Conservation (phyloP, 139 green algal species). For the Tetradesmus obliquus region DNA sequence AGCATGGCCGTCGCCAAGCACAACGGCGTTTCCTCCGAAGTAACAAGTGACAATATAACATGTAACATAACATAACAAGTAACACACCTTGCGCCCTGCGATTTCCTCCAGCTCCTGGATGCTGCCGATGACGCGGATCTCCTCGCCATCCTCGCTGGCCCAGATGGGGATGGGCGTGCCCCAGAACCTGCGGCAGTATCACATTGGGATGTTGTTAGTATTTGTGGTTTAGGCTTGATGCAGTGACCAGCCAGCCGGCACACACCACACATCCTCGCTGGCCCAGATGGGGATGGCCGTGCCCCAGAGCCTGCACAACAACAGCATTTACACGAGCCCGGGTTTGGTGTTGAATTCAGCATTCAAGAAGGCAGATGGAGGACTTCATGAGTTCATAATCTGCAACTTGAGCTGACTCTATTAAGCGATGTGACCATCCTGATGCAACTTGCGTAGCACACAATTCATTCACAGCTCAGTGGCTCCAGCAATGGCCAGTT, state of each 20-base stretch:
- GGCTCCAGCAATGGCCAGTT: too few species aligned
- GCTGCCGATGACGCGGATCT: slow-evolving; percentile 91
- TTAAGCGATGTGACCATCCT: too few species aligned
- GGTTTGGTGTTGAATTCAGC: too few species aligned
- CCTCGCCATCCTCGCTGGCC: slow-evolving; percentile 86
- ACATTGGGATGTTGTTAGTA: background rate
- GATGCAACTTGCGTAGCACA: too few species aligned
- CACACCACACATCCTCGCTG: background rate
- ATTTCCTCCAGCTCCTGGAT: slow-evolving; percentile 92
- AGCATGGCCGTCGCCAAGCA: background rate
- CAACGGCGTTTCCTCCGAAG: too few species aligned
- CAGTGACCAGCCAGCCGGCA: too few species aligned
- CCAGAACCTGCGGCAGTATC: slow-evolving; percentile 88
- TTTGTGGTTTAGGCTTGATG: background rate
- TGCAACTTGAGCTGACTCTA: too few species aligned
- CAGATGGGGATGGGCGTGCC: slow-evolving; percentile 99
- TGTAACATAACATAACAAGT: background rate
- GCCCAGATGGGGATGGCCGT: background rate
- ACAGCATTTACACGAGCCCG: too few species aligned
- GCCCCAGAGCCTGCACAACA: background rate
- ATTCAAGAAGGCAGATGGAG: too few species aligned
- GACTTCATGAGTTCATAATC: too few species aligned
- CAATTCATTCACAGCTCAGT: too few species aligned
- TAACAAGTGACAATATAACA: too few species aligned
- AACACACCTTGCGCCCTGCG: slow-evolving; percentile 80